These are phyloP conservation scores for Neonectria ditissima DNA, from an alignment of 2,329 filamentous ascomycete species.

Conservation along the genomic window DNA sequence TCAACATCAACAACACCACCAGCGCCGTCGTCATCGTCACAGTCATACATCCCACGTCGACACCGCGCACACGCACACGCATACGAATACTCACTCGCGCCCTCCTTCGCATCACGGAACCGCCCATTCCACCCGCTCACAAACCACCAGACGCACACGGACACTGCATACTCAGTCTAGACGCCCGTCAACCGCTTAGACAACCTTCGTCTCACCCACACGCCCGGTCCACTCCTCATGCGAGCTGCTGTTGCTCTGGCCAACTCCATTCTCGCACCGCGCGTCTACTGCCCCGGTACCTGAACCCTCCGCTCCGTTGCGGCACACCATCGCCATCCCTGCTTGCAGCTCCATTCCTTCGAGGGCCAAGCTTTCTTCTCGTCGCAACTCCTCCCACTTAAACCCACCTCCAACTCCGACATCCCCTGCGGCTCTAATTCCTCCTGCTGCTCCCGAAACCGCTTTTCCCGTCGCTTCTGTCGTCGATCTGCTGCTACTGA, in stretches of 20 bases:
- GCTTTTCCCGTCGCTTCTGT: conserved; percentile 2
- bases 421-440: conserved; percentile 8
- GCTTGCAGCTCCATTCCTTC: conserved; percentile 37
- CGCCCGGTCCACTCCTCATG: conserved; percentile 13
- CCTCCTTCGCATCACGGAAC: not conserved
- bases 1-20: conserved; percentile 3
- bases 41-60: not conserved
- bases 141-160: conserved; percentile 4
- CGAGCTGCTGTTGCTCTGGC: conserved; percentile 8
- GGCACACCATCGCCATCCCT: conserved; percentile 40
- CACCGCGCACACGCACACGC: too few relatives aligned
- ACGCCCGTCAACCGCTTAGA: conserved; percentile 1
- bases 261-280: conserved; percentile 11
- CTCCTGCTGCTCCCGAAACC: not conserved
- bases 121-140: conserved; percentile 3
- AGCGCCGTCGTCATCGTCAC: conserved; percentile 3
- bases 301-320: conserved; percentile 27
- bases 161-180: conserved; percentile 1
- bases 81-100: not conserved
- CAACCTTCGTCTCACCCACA: not conserved
- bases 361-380: conserved; percentile 30
- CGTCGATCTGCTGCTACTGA: not conserved
- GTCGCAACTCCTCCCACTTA: conserved; percentile 28
- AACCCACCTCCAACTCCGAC: conserved; percentile 10
- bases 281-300: conserved; percentile 28